Conservation (phyloP, 345 rosid genomes). For the Syzygium grande region DNA sequence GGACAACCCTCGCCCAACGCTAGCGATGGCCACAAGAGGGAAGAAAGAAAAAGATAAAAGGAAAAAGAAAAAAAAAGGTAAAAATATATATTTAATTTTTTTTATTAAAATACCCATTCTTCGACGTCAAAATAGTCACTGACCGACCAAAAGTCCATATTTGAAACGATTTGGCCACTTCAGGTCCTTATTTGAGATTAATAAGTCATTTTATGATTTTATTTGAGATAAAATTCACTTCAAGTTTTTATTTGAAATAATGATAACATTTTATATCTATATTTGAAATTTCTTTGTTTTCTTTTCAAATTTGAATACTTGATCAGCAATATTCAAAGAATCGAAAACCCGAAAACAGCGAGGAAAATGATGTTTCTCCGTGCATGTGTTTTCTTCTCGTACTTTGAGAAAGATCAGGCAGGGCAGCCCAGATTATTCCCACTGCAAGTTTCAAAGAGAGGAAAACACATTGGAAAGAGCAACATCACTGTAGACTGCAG, state of each 20-base stretch:
- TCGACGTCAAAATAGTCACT: too few relatives aligned
- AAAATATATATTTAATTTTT: too few relatives aligned
- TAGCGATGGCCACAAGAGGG: too few relatives aligned
- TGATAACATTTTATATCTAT: rapidly evolving
- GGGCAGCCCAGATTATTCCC: background rate
- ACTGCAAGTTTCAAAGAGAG: background rate
- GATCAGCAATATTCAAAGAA: background rate
- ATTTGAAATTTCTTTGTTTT: background rate
- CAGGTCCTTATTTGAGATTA: rapidly evolving
- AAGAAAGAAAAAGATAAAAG: too few relatives aligned
- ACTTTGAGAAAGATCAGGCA: background rate
- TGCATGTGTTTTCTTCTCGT: background rate
- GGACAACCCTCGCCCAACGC: too few relatives aligned
- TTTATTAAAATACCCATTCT: too few relatives aligned
- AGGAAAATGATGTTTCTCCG: background rate
- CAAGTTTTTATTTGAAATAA: too few relatives aligned
- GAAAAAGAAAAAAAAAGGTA: too few relatives aligned
- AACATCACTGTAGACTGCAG: background rate
- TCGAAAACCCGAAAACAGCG: background rate
- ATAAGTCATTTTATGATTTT: rapidly evolving
- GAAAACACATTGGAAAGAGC: background rate
- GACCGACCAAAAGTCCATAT: too few relatives aligned
- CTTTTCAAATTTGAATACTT: background rate
- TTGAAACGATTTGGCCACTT: too few relatives aligned
- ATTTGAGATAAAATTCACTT: too few relatives aligned